Evolutionary conservation across 768 basidiomycete species (phyloP).

Genomic region (Fomitopsis serialis): DNA sequence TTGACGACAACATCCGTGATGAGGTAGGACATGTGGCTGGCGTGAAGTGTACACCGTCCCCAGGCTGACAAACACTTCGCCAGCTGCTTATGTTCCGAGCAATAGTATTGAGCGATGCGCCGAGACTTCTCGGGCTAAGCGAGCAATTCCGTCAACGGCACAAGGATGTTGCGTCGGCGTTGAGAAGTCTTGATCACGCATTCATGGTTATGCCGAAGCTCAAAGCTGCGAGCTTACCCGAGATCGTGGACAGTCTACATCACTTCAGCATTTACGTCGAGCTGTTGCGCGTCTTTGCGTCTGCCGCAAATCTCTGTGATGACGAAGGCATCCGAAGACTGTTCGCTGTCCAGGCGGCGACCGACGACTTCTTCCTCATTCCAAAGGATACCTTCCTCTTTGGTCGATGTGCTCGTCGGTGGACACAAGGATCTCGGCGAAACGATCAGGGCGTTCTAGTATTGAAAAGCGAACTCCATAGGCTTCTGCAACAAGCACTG

Average conservation of each 20-base stretch:
- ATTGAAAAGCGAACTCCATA: constrained; percentile 15
- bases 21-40: constrained; percentile 9
- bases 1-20: not conserved
- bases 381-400: constrained; percentile 23
- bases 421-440: not conserved
- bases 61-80: no score
- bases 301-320: constrained; percentile 22
- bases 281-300: constrained; percentile 25
- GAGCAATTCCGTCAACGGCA: constrained; percentile 20
- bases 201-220: not conserved
- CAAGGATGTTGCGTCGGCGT: constrained; percentile 27
- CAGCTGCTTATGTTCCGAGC: constrained; percentile 32
- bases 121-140: constrained; percentile 28
- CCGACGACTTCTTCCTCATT: constrained; percentile 24
- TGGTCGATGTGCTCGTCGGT: no score
- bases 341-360: constrained; percentile 16
- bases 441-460: constrained; percentile 2
- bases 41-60: no score
- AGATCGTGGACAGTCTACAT: not conserved
- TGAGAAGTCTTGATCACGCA: constrained; percentile 1
- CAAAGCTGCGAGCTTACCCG: not conserved
- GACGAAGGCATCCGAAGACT: constrained; percentile 23
- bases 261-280: not conserved
- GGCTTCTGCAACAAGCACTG: constrained; percentile 22
- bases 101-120: constrained; percentile 20